Evolutionary conservation across 164 flowering plant species (phyloP), one percentile per base, ranked within the genome.

Genomic region (Berberis thunbergii): DNA sequence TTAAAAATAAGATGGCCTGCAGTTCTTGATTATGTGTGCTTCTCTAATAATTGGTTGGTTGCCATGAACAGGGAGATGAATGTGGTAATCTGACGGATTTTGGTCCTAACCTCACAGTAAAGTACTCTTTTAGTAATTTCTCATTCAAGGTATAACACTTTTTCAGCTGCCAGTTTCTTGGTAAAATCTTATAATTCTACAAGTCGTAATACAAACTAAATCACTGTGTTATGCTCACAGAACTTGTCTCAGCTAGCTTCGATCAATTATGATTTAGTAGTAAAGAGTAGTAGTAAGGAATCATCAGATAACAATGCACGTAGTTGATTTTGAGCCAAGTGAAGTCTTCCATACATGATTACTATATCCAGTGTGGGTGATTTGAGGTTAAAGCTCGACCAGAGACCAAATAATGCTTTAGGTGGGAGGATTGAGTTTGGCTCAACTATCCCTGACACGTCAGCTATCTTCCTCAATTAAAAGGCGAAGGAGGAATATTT

Each of bases 201-300:
- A 26, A 2, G 60, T 45, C 49, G 26, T n/a, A 52, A 72, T 5
- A 3, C 45, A 6, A n/a, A 11, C 52, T 13, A 41, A 41, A 50
- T 57, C 48, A 45, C 38, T 70, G 26, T 61, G 41, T 46, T 75
- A 42, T 71, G 42, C 66, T 57, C 43, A 45, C 94, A 95, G 99
- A 95, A 91, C 77, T 73, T 91, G 78, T 95, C 98, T 45, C 98
- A 95, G 77, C 80, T 95, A 72, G 99, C 97, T 70, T 89, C 98
- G 9, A 95, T 95, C 71, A 95, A 95, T 70, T 91, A 89, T 59
- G 98, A 95, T 71, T 54, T 87, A 65, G 72, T 88, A 8, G 77
- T 79, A 54, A 94, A 82, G 78, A 79, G 70, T 74, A 53, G 74
- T 73, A 50, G 73, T 46, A 74, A 77, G 75, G 96, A 82, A 44